phyloP scores from a whole-genome alignment of 768 basidiomycete species.

The Macrolepiota albuminosa region DNA sequence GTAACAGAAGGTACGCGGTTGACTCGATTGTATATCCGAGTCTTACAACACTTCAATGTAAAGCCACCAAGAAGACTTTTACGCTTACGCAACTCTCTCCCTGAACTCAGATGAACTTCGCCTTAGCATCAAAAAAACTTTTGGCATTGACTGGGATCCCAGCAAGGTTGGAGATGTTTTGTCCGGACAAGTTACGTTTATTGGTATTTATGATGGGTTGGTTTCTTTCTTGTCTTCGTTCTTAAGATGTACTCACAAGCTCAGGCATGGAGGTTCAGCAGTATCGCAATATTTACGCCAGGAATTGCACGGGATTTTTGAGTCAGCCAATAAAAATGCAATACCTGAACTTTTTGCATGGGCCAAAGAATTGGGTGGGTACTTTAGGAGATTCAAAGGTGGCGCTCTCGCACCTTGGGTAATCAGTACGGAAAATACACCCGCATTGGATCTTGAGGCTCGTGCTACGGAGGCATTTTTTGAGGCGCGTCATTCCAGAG shows the following conservation, averaged over 20 bases:
- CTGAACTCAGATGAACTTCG: slow-evolving; percentile 73
- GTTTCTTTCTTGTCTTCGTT: slow-evolving; percentile 15
- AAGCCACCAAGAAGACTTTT: slow-evolving; percentile 90
- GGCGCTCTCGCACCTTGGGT: slow-evolving; percentile 75
- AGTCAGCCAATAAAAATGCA: slow-evolving; percentile 64
- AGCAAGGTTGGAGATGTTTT: slow-evolving; percentile 45
- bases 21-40: neutral
- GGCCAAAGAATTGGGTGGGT: slow-evolving; percentile 80
- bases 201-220: slow-evolving; percentile 91
- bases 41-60: neutral
- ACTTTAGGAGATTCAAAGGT: slow-evolving; percentile 86
- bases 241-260: slow-evolving; percentile 5
- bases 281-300: slow-evolving; percentile 84
- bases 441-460: slow-evolving; percentile 71
- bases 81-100: slow-evolving; percentile 70
- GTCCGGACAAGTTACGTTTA: slow-evolving; percentile 74
- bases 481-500: slow-evolving; percentile 46
- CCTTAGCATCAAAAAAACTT: slow-evolving; percentile 53
- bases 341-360: slow-evolving; percentile 75
- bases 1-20: slow-evolving; percentile 56
- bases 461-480: slow-evolving; percentile 86
- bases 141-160: slow-evolving; percentile 73
- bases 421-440: slow-evolving; percentile 24
- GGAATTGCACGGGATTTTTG: slow-evolving; percentile 81
- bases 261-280: slow-evolving; percentile 88